A percentile compares a stretch with the other conserved stretches of the same genome.
phyloP scores from a whole-genome alignment of 345 rosid species.

The Lepidium aucheri region DNA sequence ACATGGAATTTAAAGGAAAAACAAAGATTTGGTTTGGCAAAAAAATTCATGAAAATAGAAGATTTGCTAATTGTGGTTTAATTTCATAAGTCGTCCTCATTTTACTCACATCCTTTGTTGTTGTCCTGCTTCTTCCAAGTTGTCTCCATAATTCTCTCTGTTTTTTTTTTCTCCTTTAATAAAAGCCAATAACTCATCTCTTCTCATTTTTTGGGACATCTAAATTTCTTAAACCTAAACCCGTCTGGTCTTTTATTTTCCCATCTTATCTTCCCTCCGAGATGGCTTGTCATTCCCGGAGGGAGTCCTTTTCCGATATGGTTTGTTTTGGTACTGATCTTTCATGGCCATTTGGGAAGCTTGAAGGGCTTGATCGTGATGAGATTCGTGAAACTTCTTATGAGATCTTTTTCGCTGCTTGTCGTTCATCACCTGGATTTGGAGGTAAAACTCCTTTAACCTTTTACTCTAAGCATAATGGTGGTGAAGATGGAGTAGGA shows the following conservation, averaged over 20 bases:
- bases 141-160: conserved; percentile 4
- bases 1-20: background rate
- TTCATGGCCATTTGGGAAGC: conserved; percentile 64
- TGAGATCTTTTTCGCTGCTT: conserved; percentile 78
- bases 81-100: conserved; percentile 3
- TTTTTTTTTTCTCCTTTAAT: background rate
- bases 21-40: background rate
- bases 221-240: background rate
- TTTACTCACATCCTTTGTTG: conserved; percentile 25
- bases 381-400: conserved; percentile 80
- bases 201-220: background rate
- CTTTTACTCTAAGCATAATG: conserved; percentile 47
- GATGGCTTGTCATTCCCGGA: conserved; percentile 43
- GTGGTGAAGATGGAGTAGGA: conserved; percentile 25
- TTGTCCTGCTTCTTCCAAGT: conserved; percentile 1
- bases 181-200: background rate
- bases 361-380: conserved; percentile 43
- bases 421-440: conserved; percentile 82
- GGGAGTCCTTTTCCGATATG: conserved; percentile 34
- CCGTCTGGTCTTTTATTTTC: background rate
- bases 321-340: conserved; percentile 37
- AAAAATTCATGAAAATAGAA: conserved; percentile 12
- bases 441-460: conserved; percentile 62
- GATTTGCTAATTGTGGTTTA: conserved; percentile 10
- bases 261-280: conserved; percentile 7